Percentiles rank a stretch among this genome's conserved stretches.
Evolutionary conservation across 768 basidiomycete species (phyloP).

Genomic region (Termitomyces sp.): DNA sequence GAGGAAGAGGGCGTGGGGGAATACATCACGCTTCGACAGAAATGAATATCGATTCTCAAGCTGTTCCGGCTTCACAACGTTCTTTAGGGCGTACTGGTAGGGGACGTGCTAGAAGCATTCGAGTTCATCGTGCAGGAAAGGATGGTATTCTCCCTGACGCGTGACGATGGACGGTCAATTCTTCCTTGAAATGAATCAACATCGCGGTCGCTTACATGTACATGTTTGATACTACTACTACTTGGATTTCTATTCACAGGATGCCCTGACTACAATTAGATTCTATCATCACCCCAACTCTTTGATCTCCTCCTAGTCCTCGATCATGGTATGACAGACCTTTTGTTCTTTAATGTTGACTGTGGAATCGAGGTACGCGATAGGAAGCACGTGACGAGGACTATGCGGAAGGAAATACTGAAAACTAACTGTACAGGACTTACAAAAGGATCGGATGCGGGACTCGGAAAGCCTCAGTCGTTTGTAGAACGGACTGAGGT

Average conservation of each 20-base stretch:
- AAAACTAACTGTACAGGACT: no score
- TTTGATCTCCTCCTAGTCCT: no score
- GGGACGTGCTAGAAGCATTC: conserved; percentile 12
- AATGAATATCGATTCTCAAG: conserved; percentile 12
- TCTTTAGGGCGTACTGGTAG: conserved; percentile 10
- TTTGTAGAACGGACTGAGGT: no score
- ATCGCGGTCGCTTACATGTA: not conserved
- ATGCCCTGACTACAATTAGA: not conserved
- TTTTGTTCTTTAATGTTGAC: no score
- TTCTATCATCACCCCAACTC: not conserved
- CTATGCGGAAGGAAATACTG: no score
- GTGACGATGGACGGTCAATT: not conserved
- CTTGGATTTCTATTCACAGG: not conserved
- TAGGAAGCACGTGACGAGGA: no score
- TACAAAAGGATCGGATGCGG: no score
- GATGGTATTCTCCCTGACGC: not conserved
- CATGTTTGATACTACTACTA: not conserved
- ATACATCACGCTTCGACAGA: not conserved
- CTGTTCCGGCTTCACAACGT: conserved; percentile 2
- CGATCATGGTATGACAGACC: no score
- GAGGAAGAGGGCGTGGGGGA: conserved; percentile 15
- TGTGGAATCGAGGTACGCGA: no score
- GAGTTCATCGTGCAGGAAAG: conserved; percentile 6
- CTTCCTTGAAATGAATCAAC: not conserved
- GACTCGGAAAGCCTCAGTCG: no score